phyloP scores from a whole-genome alignment of 805 yeast genomes.

The Kuraishia borneana region DNA sequence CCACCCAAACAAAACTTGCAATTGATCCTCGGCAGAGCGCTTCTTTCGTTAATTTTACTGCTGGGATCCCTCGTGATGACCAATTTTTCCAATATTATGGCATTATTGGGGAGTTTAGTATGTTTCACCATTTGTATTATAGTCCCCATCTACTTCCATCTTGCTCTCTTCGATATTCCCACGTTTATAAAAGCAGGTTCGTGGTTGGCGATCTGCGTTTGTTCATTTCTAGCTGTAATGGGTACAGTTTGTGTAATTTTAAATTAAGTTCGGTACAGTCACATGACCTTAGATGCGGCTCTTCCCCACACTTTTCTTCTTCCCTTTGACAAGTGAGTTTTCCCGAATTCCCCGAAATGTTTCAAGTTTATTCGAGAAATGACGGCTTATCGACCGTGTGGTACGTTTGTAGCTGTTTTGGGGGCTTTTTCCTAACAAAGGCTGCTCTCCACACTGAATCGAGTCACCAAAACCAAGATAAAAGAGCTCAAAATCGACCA shows the following conservation, averaged over 20 bases:
- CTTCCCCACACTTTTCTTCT: not conserved
- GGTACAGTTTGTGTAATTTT: conserved; percentile 41
- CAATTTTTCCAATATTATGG: conserved; percentile 71
- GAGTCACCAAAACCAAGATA: conserved; percentile 11
- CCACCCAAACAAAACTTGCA: conserved; percentile 3
- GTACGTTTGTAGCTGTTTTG: conserved; percentile 5
- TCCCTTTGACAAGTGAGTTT: too few species aligned
- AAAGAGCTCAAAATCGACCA: conserved; percentile 19
- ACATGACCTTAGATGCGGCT: not conserved
- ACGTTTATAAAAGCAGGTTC: conserved; percentile 27
- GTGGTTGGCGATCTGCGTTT: conserved; percentile 28
- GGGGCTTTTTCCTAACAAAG: conserved; percentile 7
- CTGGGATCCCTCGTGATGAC: conserved; percentile 55
- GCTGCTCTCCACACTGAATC: conserved; percentile 19
- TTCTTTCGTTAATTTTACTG: conserved; percentile 49
- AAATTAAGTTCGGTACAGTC: not conserved
- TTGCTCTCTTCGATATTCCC: conserved; percentile 37
- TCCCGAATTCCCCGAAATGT: too few species aligned
- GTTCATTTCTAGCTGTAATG: conserved; percentile 35
- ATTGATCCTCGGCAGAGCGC: conserved; percentile 19
- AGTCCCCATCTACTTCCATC: conserved; percentile 65
- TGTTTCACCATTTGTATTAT: conserved; percentile 75
- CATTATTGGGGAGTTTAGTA: conserved; percentile 70
- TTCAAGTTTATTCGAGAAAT: not conserved
- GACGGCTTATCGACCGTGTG: conserved; percentile 17